These are phyloP conservation scores for Tolypocladium album DNA, from an alignment of 2,329 filamentous ascomycete species.

Conservation along the genomic window DNA sequence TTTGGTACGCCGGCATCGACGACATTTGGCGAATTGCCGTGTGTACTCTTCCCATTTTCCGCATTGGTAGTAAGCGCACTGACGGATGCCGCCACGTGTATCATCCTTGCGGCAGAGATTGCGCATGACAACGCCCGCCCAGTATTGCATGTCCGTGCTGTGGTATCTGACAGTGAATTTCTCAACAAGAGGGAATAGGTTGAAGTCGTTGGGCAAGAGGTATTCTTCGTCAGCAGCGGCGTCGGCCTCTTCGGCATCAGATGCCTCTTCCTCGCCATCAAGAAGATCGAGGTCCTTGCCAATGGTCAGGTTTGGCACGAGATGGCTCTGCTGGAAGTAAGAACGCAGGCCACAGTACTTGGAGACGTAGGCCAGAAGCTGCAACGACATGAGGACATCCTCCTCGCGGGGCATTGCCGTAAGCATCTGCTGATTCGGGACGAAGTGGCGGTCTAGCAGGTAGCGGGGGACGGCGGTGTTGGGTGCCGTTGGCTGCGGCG, in stretches of 20 bases:
- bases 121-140: constrained; percentile 97
- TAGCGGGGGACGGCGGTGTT: constrained; percentile 68
- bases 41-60: constrained; percentile 98
- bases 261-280: constrained; percentile 52
- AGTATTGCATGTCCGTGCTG: constrained; percentile 97
- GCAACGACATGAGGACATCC: constrained; percentile 95
- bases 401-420: constrained; percentile 94
- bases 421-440: constrained; percentile 62
- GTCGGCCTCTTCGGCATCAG: constrained; percentile 32
- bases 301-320: constrained; percentile 87
- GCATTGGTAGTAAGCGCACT: constrained; percentile 96
- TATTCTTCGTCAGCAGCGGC: constrained; percentile 76
- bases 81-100: constrained; percentile 81
- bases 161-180: constrained; percentile 96
- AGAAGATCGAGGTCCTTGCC: constrained; percentile 72
- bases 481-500: constrained; percentile 64
- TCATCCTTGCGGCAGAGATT: constrained; percentile 98
- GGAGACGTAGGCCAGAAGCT: constrained; percentile 92
- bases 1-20: constrained; percentile 90
- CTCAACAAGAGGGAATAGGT: constrained; percentile 96
- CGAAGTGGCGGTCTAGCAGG: constrained; percentile 61
- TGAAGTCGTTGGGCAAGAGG: constrained; percentile 84
- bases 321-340: constrained; percentile 90
- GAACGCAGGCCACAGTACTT: constrained; percentile 95
- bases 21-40: constrained; percentile 94